Conservation (phyloP, 202 grass and related monocot species). For the Saccharum hybrid region DNA sequence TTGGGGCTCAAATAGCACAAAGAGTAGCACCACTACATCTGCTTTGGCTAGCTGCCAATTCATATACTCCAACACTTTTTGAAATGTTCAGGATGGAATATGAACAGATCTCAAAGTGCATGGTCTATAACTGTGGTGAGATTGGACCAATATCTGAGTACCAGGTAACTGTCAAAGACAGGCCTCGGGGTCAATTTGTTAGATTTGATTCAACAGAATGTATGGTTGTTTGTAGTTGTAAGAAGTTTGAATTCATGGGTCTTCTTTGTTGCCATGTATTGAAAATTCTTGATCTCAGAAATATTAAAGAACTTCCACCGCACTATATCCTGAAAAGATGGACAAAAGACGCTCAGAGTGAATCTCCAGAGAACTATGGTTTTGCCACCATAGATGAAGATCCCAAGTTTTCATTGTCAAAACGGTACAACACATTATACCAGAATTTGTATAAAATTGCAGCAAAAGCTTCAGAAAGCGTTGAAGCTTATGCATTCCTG, state of each 20-base stretch:
- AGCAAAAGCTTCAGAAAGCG: constrained; percentile 65
- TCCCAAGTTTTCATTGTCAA: constrained; percentile 64
- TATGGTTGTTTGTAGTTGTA: constrained; percentile 75
- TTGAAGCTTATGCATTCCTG: constrained; percentile 76
- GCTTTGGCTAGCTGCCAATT: constrained; percentile 83
- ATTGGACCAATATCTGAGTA: constrained; percentile 71
- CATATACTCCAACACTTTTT: constrained; percentile 75
- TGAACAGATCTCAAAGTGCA: constrained; percentile 62
- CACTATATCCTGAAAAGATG: constrained; percentile 90
- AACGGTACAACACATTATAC: constrained; percentile 56
- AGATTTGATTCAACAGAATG: constrained; percentile 79
- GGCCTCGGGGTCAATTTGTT: constrained; percentile 59
- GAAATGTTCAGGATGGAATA: constrained; percentile 80
- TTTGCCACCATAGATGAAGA: constrained; percentile 60
- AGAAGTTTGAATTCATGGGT: constrained; percentile 76
- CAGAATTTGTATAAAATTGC: constrained; percentile 75
- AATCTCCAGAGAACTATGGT: constrained; percentile 56
- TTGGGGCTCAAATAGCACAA: constrained; percentile 61
- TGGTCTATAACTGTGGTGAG: constrained; percentile 69
- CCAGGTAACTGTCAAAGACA: constrained; percentile 71
- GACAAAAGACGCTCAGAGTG: constrained; percentile 79
- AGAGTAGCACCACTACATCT: constrained; percentile 58
- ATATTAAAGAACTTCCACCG: constrained; percentile 85
- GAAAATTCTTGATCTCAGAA: constrained; percentile 83
- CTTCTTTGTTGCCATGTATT: constrained; percentile 77